Evolutionary conservation across 163 green algal genomes (phyloP), one percentile per base, ranked within the genome.

Genomic region (Trebouxia gelatinosa): DNA sequence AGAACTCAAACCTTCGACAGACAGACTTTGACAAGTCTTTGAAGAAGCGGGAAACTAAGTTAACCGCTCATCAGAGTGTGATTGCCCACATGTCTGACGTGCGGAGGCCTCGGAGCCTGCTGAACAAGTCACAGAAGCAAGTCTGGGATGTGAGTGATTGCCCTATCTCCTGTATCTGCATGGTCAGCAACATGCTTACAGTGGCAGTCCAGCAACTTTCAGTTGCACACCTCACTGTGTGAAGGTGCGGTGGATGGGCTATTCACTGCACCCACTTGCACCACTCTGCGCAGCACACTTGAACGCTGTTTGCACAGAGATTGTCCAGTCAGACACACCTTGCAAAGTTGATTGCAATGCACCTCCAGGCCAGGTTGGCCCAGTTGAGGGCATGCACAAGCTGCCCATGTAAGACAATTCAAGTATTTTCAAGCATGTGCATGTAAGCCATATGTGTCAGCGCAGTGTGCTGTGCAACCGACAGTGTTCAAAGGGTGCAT

Each of bases 71-170:
- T 16, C 40, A 61, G 19, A 76, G 68, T 31, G 68, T 76, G 40
- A 61, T 76, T 59, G 68, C 68, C 6, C 68, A 76, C 29, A 59
- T 76, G 43, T 76, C 68, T 62, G 68, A 76, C 46, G 46, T 76
- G 6, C 28, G 43, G 29, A 59, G 29, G n/a, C 43, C 68, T 17
- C 48, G 68, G 19, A 76, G 68, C 68, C 48, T 76, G n/a, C 28
- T 76, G 40, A 62, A 76, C 43, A 62, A 38, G n/a, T 62, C 40
- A 16, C 2, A 61, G 5, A 39, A 76, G 68, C 17, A 43, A 1
- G 26, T 19, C 57, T 66, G 57, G 57, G 26, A 66, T 19, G 57
- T 66, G 57, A 19, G 57, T n/a, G n/a, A n/a, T n/a, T n/a, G n/a
- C n/a, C n/a, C n/a, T n/a, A n/a, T n/a, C n/a, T n/a, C n/a, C n/a